Evolutionary conservation across 768 basidiomycete species (phyloP).

Genomic region (Collybia nuda): DNA sequence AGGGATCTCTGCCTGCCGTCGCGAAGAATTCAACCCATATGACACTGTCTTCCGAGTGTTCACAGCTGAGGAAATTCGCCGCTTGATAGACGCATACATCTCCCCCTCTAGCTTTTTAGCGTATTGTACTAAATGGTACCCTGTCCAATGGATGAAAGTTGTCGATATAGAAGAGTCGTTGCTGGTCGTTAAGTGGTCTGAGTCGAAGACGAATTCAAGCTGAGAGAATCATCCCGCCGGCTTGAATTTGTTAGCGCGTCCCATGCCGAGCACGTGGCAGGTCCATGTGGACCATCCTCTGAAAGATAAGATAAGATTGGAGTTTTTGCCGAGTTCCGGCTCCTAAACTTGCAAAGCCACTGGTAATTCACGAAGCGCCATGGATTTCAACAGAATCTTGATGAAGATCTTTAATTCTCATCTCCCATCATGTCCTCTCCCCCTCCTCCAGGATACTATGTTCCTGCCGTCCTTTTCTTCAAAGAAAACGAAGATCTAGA

Average conservation of each 20-base stretch:
- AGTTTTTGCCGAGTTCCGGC: neutral
- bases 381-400: neutral
- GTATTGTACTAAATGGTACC: too few species aligned
- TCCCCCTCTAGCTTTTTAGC: neutral
- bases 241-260: neutral
- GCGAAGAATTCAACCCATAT: slow-evolving; percentile 50
- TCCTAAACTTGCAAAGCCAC: too few species aligned
- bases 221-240: slow-evolving; percentile 5
- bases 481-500: slow-evolving; percentile 72
- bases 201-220: neutral
- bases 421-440: slow-evolving; percentile 27
- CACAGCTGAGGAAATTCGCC: slow-evolving; percentile 12
- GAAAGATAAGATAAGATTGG: slow-evolving; percentile 19
- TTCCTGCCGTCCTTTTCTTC: slow-evolving; percentile 78
- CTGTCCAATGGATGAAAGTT: too few species aligned
- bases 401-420: slow-evolving; percentile 3
- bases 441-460: slow-evolving; percentile 71
- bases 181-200: too few species aligned
- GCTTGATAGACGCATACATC: slow-evolving; percentile 17
- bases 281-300: neutral
- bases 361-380: neutral
- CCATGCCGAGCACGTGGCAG: slow-evolving; percentile 11
- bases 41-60: slow-evolving; percentile 46
- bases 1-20: slow-evolving; percentile 25
- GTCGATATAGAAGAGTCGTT: neutral